A percentile compares a stretch with the other conserved stretches of the same genome.
Evolutionary conservation across 2,329 filamentous ascomycete species (phyloP).

Genomic region (Neonectria punicea): DNA sequence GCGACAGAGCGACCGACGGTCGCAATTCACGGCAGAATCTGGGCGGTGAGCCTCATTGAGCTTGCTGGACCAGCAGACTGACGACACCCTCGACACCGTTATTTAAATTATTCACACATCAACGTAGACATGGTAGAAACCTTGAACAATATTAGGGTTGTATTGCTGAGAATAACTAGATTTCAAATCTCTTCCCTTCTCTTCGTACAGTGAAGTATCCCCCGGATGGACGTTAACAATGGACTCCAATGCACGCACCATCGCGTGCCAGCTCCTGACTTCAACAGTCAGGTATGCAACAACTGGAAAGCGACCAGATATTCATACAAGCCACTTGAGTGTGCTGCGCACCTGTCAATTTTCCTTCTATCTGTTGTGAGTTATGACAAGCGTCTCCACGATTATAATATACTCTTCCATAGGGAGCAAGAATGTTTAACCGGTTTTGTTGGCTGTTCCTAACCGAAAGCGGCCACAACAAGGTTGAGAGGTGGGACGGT

Average conservation of each 20-base stretch:
- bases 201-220: conserved; percentile 5
- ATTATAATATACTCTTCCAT: conserved; percentile 34
- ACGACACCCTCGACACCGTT: neutral
- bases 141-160: conserved; percentile 18
- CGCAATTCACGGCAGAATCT: conserved; percentile 20
- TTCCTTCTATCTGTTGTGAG: conserved; percentile 26
- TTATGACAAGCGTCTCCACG: conserved; percentile 32
- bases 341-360: conserved; percentile 38
- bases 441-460: neutral
- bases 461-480: neutral
- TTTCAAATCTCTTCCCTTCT: conserved; percentile 15
- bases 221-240: conserved; percentile 7
- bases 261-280: conserved; percentile 2
- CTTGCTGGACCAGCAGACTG: neutral
- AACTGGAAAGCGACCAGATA: conserved; percentile 24
- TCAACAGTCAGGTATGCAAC: conserved; percentile 15
- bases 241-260: neutral
- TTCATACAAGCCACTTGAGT: conserved; percentile 42
- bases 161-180: conserved; percentile 5
- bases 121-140: neutral
- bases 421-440: conserved; percentile 1
- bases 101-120: neutral
- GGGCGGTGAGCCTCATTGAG: conserved; percentile 16
- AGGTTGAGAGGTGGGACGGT: neutral
- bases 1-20: neutral